Conservation (phyloP, 2,329 filamentous ascomycete species). For the Didymella glomerata region DNA sequence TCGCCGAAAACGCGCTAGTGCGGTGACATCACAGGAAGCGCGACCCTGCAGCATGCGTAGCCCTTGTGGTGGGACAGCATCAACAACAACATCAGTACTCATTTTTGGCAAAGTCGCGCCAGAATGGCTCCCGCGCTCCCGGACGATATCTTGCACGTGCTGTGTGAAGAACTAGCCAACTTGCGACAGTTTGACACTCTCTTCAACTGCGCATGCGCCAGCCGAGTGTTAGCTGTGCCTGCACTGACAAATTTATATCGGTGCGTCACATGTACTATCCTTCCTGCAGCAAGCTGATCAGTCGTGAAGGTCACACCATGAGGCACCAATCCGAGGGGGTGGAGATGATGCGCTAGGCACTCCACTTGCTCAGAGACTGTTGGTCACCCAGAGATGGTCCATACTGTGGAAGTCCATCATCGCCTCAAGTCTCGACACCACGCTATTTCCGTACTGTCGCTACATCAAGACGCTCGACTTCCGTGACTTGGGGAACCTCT, state of each 20-base stretch:
- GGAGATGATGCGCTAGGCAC: slow-evolving; percentile 52
- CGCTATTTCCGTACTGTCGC: slow-evolving; percentile 72
- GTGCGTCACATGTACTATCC: slow-evolving; percentile 51
- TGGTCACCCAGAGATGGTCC: slow-evolving; percentile 65
- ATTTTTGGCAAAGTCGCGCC: slow-evolving; percentile 5
- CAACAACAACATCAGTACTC: slow-evolving; percentile 24
- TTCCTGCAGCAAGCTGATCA: slow-evolving; percentile 3
- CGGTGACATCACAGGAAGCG: slow-evolving; percentile 25
- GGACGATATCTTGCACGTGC: slow-evolving; percentile 67
- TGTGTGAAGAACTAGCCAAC: slow-evolving; percentile 67
- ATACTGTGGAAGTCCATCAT: slow-evolving; percentile 74
- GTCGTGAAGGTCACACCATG: slow-evolving; percentile 53
- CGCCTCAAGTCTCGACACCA: slow-evolving; percentile 68
- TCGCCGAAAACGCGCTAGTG: slow-evolving; percentile 34
- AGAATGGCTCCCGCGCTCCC: slow-evolving; percentile 55
- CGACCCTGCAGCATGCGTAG: slow-evolving; percentile 14
- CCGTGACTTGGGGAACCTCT: slow-evolving; percentile 65
- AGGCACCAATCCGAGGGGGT: slow-evolving; percentile 56
- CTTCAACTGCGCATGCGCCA: slow-evolving; percentile 66
- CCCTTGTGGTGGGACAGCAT: slow-evolving; percentile 8
- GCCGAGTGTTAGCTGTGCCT: slow-evolving; percentile 64
- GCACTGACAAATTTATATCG: slow-evolving; percentile 71
- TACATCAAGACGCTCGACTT: slow-evolving; percentile 73
- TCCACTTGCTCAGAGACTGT: slow-evolving; percentile 52
- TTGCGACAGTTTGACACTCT: slow-evolving; percentile 67